Percentiles rank a stretch among this genome's conserved stretches.
These are phyloP conservation scores for Aechmea fasciata DNA, from an alignment of 176 grass and related monocot species.

Conservation along the genomic window DNA sequence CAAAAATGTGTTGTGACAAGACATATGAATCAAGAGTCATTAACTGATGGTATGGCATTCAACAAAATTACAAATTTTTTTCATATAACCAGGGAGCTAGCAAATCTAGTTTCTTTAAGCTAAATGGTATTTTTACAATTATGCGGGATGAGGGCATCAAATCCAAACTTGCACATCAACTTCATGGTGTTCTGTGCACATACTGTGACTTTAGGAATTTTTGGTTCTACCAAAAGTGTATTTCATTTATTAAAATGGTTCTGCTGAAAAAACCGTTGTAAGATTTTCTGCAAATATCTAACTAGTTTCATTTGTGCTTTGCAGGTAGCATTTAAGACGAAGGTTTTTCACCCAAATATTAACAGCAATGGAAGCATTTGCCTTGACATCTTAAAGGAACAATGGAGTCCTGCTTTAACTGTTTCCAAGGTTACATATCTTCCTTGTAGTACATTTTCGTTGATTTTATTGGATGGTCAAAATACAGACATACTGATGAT, in stretches of 20 bases:
- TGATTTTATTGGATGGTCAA: not conserved
- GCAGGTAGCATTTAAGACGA: not conserved
- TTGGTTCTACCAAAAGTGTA: not conserved
- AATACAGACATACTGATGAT: not conserved
- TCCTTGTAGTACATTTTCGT: not conserved
- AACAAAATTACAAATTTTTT: too few relatives aligned
- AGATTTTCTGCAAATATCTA: not conserved
- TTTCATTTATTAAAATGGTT: not conserved
- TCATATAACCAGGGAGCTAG: too few relatives aligned
- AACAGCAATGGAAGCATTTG: slow-evolving; percentile 2
- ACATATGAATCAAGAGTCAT: too few relatives aligned
- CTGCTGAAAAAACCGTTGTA: not conserved
- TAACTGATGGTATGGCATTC: too few relatives aligned
- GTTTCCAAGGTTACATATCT: not conserved
- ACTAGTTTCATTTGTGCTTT: not conserved
- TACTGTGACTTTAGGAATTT: too few relatives aligned
- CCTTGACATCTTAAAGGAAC: slow-evolving; percentile 4
- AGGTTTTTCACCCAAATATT: slow-evolving; percentile 1
- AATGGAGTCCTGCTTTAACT: slow-evolving; percentile 2
- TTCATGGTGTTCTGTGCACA: too few relatives aligned
- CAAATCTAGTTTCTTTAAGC: too few relatives aligned
- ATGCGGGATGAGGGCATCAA: too few relatives aligned
- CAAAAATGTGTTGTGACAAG: too few relatives aligned
- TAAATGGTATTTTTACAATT: too few relatives aligned
- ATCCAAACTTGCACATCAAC: too few relatives aligned